Base-by-base conservation (phyloP, 805 yeast genomes). In the Candida railenensis region DNA sequence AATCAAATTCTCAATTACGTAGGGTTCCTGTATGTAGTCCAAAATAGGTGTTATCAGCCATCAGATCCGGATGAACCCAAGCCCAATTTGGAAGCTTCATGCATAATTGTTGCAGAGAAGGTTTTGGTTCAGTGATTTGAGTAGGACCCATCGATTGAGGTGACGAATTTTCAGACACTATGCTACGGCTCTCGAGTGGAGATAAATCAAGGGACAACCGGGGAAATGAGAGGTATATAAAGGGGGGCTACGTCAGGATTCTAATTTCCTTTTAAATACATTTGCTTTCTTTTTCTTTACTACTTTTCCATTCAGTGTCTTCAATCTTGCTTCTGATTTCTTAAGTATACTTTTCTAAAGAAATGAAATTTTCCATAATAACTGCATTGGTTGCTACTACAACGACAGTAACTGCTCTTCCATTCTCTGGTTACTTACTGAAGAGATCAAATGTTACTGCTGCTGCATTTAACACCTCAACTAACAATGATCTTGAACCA, bases 401-500 rank as follows among this genome's bases (percentile, higher is more conserved):
- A 34, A 49, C 53, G 25, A 18, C 49, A 14, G 50, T 51, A 3
- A 14, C 47, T 38, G 56, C 59, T 12, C 51, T 52, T 30, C 61
- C 61, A 21, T 22, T 21, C 11, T 8, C 30, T 8, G 21, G 16
- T 14, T 7, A 11, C 30, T 14, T 40, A 8, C 39, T 50, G 42
- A 40, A 47, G 18, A 55, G 50, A 45, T 47, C 50, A 45, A 25
- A 47, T 21, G 40, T 46, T 45, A 41, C 52, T 8, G 39, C 39
- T 20, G 9, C 22, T n/a, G 39, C 16, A 19, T 41, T 61, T 34
- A 69, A 71, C 21, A 20, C 43, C n/a, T 34, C 52, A 8, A 45
- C 50, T 22, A 25, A 21, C 20, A 46, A 58, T 39, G 42, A 51
- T 25, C 39, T 64, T 22, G 52, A 59, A 40, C 48, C 65, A 7